Evolutionary conservation across 192 early-diverging fungal genomes (phyloP), one percentile per base, ranked within the genome.

Genomic region (Umbelopsis vinacea): DNA sequence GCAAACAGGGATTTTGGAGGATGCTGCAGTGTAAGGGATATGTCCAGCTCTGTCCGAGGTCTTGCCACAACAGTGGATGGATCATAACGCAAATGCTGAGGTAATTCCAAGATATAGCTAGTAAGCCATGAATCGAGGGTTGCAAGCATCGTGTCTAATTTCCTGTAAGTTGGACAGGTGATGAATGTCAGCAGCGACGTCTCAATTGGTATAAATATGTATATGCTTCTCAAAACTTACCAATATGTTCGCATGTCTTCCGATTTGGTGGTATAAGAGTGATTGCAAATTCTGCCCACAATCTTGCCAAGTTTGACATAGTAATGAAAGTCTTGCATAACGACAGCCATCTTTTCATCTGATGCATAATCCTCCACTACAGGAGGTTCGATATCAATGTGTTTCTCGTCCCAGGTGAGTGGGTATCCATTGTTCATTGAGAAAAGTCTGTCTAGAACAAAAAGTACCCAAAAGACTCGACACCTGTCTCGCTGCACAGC

Each of bases 1-100:
- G 57, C 57, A 63, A 63, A 63, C 19, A 63, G 33, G 6, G 57
- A 63, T 5, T 63, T 63, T 29, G 57, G 57, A n/a, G 57, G 57
- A 17, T 63, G 57, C 33, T 63, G 57, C 19, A 63, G 35, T 37
- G 57, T n/a, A 37, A 63, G 57, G 14, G 57, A 35, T 10, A 63
- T 29, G 17, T 63, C 57, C 3, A 63, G 57, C 33, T 63, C 57
- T 29, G 35, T 63, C 15, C 57, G 24, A 29, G 57, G 57, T 37
- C 12, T 63, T 3, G 57, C 57, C 6, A 63, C 29, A 63, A 63
- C 17, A n/a, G 57, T 63, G 7, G 57, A 63, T 5, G 57, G 57
- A 33, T 63, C 57, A 12, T 63, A 63, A 63, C 57, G 57, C 12
- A 63, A 14, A 37, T 63, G 57, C 4, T 11, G 33, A 9, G 57